These are phyloP conservation scores for Taiwanofungus camphoratus DNA, from an alignment of 1,284 basidiomycete species.

Conservation along the genomic window DNA sequence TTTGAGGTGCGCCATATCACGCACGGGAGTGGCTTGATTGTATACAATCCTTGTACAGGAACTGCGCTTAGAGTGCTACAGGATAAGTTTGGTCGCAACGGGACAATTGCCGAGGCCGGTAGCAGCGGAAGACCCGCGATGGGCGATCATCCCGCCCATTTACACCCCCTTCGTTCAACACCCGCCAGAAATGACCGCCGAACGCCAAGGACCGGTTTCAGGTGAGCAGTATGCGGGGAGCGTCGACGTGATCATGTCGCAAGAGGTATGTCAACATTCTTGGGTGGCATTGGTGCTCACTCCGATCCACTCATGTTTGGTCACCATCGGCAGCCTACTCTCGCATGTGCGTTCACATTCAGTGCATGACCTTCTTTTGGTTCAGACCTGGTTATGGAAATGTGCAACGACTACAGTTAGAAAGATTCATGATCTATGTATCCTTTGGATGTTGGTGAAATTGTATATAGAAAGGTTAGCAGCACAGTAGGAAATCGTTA, in stretches of 20 bases:
- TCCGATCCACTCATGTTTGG: not conserved
- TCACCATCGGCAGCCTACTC: not conserved
- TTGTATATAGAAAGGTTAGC: too few relatives aligned
- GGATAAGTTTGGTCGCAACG: not conserved
- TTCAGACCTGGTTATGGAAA: too few relatives aligned
- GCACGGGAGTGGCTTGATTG: not conserved
- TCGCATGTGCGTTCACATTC: not conserved
- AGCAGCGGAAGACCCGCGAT: not conserved
- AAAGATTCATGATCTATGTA: too few relatives aligned
- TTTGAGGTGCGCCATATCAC: not conserved
- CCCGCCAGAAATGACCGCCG: not conserved
- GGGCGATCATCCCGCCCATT: conserved; percentile 1
- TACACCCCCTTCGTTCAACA: not conserved
- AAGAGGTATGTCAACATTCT: not conserved
- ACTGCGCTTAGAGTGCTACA: conserved; percentile 3
- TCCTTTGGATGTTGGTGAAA: too few relatives aligned
- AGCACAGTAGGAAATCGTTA: too few relatives aligned
- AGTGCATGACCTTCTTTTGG: not conserved
- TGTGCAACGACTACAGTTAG: too few relatives aligned
- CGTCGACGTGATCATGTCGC: not conserved
- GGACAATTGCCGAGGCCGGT: conserved; percentile 2
- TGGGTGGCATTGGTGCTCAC: not conserved
- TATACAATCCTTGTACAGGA: not conserved
- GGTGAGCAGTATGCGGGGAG: not conserved
- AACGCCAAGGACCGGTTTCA: not conserved